Conservation (phyloP, 2,329 filamentous ascomycete genomes). For the Thelonectria rubi region DNA sequence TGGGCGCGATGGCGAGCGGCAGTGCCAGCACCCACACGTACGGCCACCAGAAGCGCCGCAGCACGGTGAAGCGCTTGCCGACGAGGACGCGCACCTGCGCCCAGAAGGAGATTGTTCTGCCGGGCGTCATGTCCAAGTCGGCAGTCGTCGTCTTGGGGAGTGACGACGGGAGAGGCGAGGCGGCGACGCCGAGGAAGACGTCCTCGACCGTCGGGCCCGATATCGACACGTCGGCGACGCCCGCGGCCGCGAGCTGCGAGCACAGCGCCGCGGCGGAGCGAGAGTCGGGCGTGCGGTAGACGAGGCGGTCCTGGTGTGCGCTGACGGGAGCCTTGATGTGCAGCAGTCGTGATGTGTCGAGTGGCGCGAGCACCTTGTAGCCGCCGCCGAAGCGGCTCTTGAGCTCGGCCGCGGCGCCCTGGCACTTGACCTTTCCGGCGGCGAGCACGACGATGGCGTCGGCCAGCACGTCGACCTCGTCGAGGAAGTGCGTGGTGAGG, state of each 20-base stretch:
- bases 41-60: slow-evolving; percentile 78
- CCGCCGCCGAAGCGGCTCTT: slow-evolving; percentile 71
- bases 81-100: slow-evolving; percentile 75
- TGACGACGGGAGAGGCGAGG: background rate
- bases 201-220: slow-evolving; percentile 47
- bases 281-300: slow-evolving; percentile 60
- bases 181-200: slow-evolving; percentile 45
- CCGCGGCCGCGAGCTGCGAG: slow-evolving; percentile 59
- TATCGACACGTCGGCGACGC: slow-evolving; percentile 48
- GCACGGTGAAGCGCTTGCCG: slow-evolving; percentile 75
- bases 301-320: slow-evolving; percentile 65
- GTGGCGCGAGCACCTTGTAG: slow-evolving; percentile 63
- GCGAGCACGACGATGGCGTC: slow-evolving; percentile 74
- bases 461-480: slow-evolving; percentile 74
- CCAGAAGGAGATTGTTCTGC: slow-evolving; percentile 29
- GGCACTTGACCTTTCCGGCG: slow-evolving; percentile 67
- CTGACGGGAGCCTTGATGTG: slow-evolving; percentile 46
- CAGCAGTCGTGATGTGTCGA: no score
- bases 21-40: slow-evolving; percentile 77
- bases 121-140: slow-evolving; percentile 22
- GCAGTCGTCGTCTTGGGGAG: background rate
- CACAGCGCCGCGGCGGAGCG: slow-evolving; percentile 38
- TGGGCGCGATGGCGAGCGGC: slow-evolving; percentile 75
- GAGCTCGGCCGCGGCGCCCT: slow-evolving; percentile 70
- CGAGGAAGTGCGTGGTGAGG: slow-evolving; percentile 75